These are phyloP conservation scores for Dactylellina sp. DNA, from an alignment of 2,329 filamentous ascomycete species.

Conservation along the genomic window DNA sequence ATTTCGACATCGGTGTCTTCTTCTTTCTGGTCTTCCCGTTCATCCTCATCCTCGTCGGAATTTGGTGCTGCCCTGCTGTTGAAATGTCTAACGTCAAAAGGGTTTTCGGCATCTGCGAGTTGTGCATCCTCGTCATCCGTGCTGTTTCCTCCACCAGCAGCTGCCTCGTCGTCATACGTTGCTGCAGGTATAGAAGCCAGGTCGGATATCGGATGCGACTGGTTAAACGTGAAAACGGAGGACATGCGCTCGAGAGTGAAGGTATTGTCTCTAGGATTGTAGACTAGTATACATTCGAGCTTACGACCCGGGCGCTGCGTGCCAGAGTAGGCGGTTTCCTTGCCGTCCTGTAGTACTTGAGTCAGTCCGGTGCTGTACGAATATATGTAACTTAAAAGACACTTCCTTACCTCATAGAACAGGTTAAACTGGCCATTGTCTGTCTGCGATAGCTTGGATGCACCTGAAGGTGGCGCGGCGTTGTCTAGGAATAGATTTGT, in stretches of 20 bases:
- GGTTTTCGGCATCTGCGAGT: slow-evolving; percentile 50
- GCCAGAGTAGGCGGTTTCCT: slow-evolving; percentile 38
- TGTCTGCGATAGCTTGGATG: slow-evolving; percentile 31
- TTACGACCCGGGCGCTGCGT: slow-evolving; percentile 48
- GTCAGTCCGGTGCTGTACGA: too few relatives aligned
- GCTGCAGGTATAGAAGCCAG: slow-evolving; percentile 37
- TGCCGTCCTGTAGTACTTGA: slow-evolving; percentile 28
- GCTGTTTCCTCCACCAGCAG: slow-evolving; percentile 17
- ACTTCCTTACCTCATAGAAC: slow-evolving; percentile 42
- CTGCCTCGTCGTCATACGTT: slow-evolving; percentile 46
- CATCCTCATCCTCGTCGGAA: slow-evolving; percentile 49
- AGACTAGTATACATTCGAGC: slow-evolving; percentile 54
- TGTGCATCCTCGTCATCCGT: slow-evolving; percentile 53
- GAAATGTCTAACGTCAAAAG: slow-evolving; percentile 52
- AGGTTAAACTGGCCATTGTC: slow-evolving; percentile 40
- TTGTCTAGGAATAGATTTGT: slow-evolving; percentile 17
- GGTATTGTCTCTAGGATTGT: slow-evolving; percentile 53
- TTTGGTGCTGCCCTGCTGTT: slow-evolving; percentile 26
- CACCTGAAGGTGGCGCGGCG: slow-evolving; percentile 23
- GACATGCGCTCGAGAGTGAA: slow-evolving; percentile 54
- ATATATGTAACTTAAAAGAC: too few relatives aligned
- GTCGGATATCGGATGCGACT: slow-evolving; percentile 43
- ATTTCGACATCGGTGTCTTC: slow-evolving; percentile 48
- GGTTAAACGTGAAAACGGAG: slow-evolving; percentile 54
- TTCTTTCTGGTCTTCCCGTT: slow-evolving; percentile 42